phyloP scores from a whole-genome alignment of 2,329 filamentous ascomycete species.

The Fusarium sp. region DNA sequence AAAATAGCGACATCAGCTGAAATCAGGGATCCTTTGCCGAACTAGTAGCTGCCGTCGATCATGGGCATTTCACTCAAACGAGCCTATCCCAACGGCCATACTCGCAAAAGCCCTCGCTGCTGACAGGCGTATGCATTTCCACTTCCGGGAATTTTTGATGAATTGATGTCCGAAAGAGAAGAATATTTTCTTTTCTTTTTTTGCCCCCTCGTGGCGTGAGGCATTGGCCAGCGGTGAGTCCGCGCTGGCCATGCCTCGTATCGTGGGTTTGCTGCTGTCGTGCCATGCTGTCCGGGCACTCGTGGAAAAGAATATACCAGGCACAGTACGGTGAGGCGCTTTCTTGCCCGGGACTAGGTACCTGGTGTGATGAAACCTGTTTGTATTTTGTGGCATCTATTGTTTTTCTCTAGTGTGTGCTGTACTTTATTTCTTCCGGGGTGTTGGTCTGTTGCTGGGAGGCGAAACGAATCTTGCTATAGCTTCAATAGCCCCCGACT shows the following conservation, averaged over 20 bases:
- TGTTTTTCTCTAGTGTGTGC: not conserved
- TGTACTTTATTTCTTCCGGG: not conserved
- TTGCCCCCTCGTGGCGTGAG: not conserved
- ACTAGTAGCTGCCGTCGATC: not conserved
- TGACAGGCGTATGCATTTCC: slow-evolving; percentile 1
- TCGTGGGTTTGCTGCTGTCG: slow-evolving; percentile 41
- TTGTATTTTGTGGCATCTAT: slow-evolving; percentile 11
- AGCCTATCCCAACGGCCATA: not conserved
- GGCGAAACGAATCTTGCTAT: slow-evolving; percentile 38
- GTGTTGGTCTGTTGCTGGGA: not conserved
- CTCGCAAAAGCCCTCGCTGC: not conserved
- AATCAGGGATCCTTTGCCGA: not conserved
- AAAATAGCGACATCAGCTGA: slow-evolving; percentile 16
- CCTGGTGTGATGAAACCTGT: slow-evolving; percentile 27
- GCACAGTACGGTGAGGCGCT: slow-evolving; percentile 36
- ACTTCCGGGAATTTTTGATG: slow-evolving; percentile 1
- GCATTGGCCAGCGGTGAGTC: slow-evolving; percentile 2
- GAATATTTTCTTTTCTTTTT: not conserved
- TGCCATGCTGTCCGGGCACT: slow-evolving; percentile 35
- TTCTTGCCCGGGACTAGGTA: not conserved
- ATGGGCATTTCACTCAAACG: not conserved
- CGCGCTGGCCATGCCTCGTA: slow-evolving; percentile 33
- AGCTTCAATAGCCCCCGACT: slow-evolving; percentile 43
- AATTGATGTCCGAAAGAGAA: not conserved
- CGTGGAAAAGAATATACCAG: not conserved